Evolutionary conservation across 768 basidiomycete species (phyloP), one percentile per base, ranked within the genome.

Genomic region (Lactifluus rugatus): DNA sequence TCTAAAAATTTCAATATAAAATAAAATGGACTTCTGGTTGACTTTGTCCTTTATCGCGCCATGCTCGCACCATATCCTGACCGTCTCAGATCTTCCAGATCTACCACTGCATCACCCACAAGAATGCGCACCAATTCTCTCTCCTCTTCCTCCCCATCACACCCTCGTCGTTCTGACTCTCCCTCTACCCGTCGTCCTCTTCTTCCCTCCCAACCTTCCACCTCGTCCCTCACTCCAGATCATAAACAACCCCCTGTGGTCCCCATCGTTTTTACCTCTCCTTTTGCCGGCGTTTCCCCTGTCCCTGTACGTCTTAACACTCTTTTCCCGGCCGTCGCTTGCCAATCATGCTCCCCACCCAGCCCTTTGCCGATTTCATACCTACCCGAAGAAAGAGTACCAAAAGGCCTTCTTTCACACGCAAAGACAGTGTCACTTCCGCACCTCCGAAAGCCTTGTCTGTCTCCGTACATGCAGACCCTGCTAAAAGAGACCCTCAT

Each of bases 401-500:
- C 41, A 57, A 54, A 23, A 62, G 46, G n/a, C 23, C 48, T 14
- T 23, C 47, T 36, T 10, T 49, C 34, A 34, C 34, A 31, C 63
- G 60, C 39, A 62, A 62, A 34, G 60, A 52, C 3, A 49, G 31
- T 32, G 50, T 8, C n/a, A 23, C 49, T 19, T 34, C 46, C 14
- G 16, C 55, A 7, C 51, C 36, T 41, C 32, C 45, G 11, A 56
- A 42, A 16, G 25, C 21, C 47, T 37, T 16, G 14, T 3, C 55
- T 34, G 17, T 42, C 5, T 2, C 44, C 19, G 14, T 50, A 17
- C 49, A 21, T 39, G 26, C 19, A 36, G 50, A 42, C 16, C 25
- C 46, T 28, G 21, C 56, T n/a, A 42, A 36, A 19, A 52, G 28
- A 11, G 54, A 57, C 19, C 39, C 57, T 48, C 76, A 77, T 57